Base-by-base conservation (phyloP, 2,329 filamentous ascomycete genomes). In the Plectosphaerella sp. region DNA sequence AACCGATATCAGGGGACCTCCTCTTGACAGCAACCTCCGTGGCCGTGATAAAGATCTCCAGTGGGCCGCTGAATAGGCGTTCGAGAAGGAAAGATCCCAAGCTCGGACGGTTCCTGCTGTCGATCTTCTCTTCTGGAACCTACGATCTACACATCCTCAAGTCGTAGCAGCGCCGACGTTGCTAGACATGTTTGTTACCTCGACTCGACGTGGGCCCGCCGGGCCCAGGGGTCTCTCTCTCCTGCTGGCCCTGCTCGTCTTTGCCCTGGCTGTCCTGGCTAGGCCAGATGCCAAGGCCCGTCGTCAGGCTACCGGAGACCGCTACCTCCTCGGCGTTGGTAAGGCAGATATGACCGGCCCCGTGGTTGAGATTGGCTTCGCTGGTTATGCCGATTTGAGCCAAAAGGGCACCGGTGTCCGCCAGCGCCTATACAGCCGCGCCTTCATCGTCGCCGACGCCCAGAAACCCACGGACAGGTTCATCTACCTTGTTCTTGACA, bases 321-420 rank as follows among this genome's bases (percentile, higher is more conserved):
- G 67, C 53, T 82, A 81, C 54, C 70, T 82, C 35, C 62, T 83
- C 45, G 80, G 79, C 16, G 77, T 79, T 2, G 79, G 79, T 46
- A 82, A 82, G 64, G 78, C 75, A 6, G 80, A 83, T 58, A 80
- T 83, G 59, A 83, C 80, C 0, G 79, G 89, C 2, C 91, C 91
- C 0, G 90, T 95, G 12, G 91, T 95, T 20, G 91, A 97, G 68
- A 82, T 97, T 64, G 91, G 91, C 62, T 80, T 97, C 65, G 94
- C 93, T 78, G 92, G 92, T 55, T 97, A 97, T 73, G 93, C 93
- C 33, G 88, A 92, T 67, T 75, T 86, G n/a, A 81, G 82, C 42
- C 93, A 97, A 72, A 73, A 87, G 28, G 93, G 93, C 45, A 86
- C 85, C 2, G 93, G 93, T 20, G 75, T 97, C 48, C 86, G 92